Conservation (phyloP, 2,329 filamentous ascomycete species). For the Aspergillus floridensis region DNA sequence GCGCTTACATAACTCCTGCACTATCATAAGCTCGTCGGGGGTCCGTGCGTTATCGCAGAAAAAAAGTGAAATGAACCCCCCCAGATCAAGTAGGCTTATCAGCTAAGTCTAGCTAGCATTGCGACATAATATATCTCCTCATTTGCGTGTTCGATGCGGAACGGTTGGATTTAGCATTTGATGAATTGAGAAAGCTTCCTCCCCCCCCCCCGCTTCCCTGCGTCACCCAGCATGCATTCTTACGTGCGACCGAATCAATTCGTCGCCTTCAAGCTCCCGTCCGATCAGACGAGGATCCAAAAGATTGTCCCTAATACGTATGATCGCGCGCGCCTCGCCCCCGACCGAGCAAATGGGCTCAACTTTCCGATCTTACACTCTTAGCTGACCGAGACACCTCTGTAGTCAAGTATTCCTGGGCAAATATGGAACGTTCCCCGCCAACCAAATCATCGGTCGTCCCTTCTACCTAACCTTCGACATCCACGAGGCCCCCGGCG, state of each 20-base stretch:
- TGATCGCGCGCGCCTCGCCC: slow-evolving; percentile 36
- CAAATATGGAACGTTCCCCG: slow-evolving; percentile 88
- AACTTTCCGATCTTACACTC: slow-evolving; percentile 5
- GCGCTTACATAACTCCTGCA: slow-evolving; percentile 8
- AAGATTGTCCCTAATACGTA: slow-evolving; percentile 64
- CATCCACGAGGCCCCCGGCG: slow-evolving; percentile 67
- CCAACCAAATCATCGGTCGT: slow-evolving; percentile 85
- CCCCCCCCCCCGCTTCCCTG: not conserved
- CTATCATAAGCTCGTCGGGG: slow-evolving; percentile 11
- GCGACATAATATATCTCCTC: not conserved
- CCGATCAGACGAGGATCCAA: slow-evolving; percentile 56
- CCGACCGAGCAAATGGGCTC: slow-evolving; percentile 16
- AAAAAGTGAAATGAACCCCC: slow-evolving; percentile 6
- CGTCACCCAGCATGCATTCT: slow-evolving; percentile 34
- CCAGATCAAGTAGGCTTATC: not conserved
- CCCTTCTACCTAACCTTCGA: slow-evolving; percentile 93
- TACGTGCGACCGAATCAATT: slow-evolving; percentile 38
- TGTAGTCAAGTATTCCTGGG: slow-evolving; percentile 78
- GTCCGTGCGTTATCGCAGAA: slow-evolving; percentile 24
- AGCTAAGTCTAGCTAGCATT: slow-evolving; percentile 2
- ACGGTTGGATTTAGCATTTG: not conserved
- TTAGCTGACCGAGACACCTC: slow-evolving; percentile 9
- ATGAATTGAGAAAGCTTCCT: not conserved
- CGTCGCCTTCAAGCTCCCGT: slow-evolving; percentile 46
- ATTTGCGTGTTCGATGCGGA: not conserved